Base-by-base conservation (phyloP, 2,329 filamentous ascomycete species). In the Microcyclosporella mali region DNA sequence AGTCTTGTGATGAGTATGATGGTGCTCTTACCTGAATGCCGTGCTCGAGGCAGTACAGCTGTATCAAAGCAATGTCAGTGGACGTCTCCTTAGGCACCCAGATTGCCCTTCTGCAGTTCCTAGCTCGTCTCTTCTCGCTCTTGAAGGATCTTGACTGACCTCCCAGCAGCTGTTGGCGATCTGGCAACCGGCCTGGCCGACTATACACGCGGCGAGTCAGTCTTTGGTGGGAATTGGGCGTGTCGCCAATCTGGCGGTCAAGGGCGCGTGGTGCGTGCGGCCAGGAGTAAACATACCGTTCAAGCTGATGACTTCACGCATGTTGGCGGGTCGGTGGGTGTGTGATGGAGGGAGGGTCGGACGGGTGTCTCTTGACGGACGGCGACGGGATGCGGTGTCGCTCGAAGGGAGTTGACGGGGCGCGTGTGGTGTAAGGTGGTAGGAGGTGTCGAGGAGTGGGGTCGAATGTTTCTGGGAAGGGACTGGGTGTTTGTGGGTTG, bases 111-210 rank as follows among this genome's bases (percentile, higher is more conserved):
- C 21, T 42, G 47, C 37, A 43, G 41, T 33, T 45, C 37, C 18
- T 33, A 27, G 34, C 30, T 29, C 37, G 37, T 49, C 40, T 41
- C 39, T 32, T 42, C 31, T 41, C 31, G 40, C 49, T 55, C 41
- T 55, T 49, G 12, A 17, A 31, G 41, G 36, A 51, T 35, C 46
- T 49, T 63, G 65, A 77, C 87, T 77, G 77, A 98, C 92, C 88
- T 98, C 92, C 92, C 92, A 98, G 83, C 92, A 97, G 63, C 92
- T 92, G 79, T 98, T 98, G 76, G 90, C 92, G 68, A 98, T 98
- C 73, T 98, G 92, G 83, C 92, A 97, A 85, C 92, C 92, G 70
- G 92, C 92, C 82, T 98, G 92, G 75, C 92, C 92, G 79, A 98
- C 92, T 98, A 71, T 65, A 70, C 69, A 63, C 66, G 70, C 63